Base-by-base conservation (phyloP, 306 rosid genomes). In the Casuarina cunninghamiana region DNA sequence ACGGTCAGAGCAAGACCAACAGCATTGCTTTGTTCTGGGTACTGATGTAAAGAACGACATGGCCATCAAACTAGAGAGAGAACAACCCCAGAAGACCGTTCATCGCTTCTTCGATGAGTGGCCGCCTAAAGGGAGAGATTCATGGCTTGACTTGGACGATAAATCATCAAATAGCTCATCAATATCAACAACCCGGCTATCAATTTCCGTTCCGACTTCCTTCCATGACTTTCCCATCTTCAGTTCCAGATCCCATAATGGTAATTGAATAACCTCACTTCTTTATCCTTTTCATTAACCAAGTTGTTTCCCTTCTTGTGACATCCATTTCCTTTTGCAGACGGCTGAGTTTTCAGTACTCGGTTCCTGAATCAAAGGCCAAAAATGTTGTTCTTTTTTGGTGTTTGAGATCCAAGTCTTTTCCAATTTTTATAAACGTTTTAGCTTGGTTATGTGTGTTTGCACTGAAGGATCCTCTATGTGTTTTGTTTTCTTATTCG, bases 21-120 rank as follows among this genome's bases (percentile, higher is more conserved):
- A 83, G 19, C 76, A 81, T 62, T 89, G 57, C 74, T 79, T 78
- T 48, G 77, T 77, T 53, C 69, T 81, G 74, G 83, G 82, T 3
- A 71, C 35, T 37, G 82, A 81, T 35, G 74, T 75, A 54, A 79
- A 83, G 65, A 65, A 63, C 48, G 88, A 82, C 65, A 75, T 79
- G 74, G 82, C 57, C 21, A 71, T 74, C 26, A 78, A 73, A 49
- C n/a, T 76, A 49, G 90, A 83, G 77, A 79, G 87, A 79, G 88
- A 91, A 72, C 97, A 89, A 67, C 83, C 96, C 58, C 94, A 88
- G 82, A 96, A 87, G 78, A 96, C 96, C 26, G 74, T 96, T 80
- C 98, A 93, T 79, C 97, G 89, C 9, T 96, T 96, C 93, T 87
- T 96, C 9, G 99, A 96, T 32, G 99, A 96, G 77, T 91, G 97